Conservation (phyloP, 108 stramenopile species). For the Aurantiochytrium sp. region DNA sequence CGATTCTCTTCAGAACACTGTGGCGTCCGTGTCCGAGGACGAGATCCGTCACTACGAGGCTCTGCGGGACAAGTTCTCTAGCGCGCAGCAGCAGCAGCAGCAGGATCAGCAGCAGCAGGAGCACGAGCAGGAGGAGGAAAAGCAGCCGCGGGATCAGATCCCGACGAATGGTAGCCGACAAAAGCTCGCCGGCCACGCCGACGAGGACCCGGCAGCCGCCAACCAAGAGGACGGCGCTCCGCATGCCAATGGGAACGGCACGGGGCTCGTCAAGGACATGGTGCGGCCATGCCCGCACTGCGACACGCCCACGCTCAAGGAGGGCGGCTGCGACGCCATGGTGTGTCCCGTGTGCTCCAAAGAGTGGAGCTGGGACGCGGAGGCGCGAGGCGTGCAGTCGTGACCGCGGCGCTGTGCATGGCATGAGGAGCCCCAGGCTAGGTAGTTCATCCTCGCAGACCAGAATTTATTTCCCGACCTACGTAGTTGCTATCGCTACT, state of each 20-base stretch:
- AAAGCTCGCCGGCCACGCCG: too few relatives aligned
- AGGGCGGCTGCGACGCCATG: conserved; percentile 10
- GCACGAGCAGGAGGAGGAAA: background rate
- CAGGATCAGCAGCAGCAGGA: background rate
- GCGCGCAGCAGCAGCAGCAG: background rate
- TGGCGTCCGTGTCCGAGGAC: conserved; percentile 25
- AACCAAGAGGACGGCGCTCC: background rate
- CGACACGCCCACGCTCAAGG: background rate
- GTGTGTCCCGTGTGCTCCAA: background rate
- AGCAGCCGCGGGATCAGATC: background rate
- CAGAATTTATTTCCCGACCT: too few relatives aligned
- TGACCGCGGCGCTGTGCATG: too few relatives aligned
- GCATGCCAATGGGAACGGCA: background rate
- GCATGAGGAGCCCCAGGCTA: too few relatives aligned
- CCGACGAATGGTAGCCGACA: too few relatives aligned
- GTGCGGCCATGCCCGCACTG: background rate
- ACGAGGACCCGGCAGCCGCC: too few relatives aligned
- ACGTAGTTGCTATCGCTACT: too few relatives aligned
- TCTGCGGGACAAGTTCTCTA: background rate
- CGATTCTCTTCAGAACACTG: background rate
- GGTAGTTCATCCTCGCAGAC: too few relatives aligned
- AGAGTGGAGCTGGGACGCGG: background rate
- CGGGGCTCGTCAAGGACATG: background rate
- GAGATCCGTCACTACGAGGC: conserved; percentile 22
- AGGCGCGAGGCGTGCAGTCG: too few relatives aligned